Percentiles rank a stretch among this genome's conserved stretches.
These are phyloP conservation scores for Mesembryanthemum crystallinum DNA, from an alignment of 148 eudicot genomes.

Conservation along the genomic window DNA sequence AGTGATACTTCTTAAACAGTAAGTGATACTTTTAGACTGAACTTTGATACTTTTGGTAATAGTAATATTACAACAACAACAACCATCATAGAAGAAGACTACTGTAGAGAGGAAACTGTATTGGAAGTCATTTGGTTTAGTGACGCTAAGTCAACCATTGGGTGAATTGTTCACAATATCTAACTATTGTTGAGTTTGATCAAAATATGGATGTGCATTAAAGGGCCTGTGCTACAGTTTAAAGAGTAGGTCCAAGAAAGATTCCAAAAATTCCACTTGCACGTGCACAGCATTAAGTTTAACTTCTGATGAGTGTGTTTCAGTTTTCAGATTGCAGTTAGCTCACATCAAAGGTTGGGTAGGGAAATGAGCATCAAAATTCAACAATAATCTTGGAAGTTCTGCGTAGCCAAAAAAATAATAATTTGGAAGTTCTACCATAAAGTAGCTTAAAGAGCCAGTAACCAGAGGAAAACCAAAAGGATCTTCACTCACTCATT, in stretches of 20 bases:
- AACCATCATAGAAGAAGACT: too few species aligned
- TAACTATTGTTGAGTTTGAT: neutral
- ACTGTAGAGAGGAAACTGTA: neutral
- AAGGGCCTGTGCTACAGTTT: neutral
- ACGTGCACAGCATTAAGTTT: neutral
- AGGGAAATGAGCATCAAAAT: neutral
- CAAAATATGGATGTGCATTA: neutral
- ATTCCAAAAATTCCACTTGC: too few species aligned
- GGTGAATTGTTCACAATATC: neutral
- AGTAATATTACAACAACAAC: too few species aligned
- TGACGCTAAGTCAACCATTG: too few species aligned
- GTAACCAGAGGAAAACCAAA: neutral
- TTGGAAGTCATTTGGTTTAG: neutral
- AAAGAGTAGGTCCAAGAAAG: neutral
- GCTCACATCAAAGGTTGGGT: neutral
- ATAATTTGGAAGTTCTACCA: too few species aligned
- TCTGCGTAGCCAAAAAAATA: too few species aligned
- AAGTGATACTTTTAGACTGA: too few species aligned
- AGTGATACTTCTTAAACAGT: too few species aligned
- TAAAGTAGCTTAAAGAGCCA: neutral
- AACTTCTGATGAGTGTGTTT: neutral
- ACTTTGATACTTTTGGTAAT: too few species aligned
- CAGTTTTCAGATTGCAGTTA: neutral
- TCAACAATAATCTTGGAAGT: neutral
- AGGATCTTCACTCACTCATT: constrained; percentile 7